phyloP scores from a whole-genome alignment of 176 grass and related monocot species.

The Thinopyrum elongatum region DNA sequence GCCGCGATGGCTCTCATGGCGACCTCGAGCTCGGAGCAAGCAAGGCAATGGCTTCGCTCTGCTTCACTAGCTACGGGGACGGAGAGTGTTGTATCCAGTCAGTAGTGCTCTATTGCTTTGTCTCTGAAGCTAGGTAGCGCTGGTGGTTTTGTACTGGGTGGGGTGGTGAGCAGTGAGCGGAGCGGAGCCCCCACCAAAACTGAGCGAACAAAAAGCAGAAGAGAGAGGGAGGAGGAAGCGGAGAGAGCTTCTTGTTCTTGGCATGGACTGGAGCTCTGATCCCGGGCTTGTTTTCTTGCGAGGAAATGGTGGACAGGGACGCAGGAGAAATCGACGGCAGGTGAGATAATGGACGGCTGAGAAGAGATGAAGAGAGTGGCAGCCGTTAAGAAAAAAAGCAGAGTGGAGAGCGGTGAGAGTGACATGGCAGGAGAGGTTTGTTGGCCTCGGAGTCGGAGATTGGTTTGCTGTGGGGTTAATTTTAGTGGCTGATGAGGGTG shows the following conservation, averaged over 20 bases:
- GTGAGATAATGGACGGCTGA: slow-evolving; percentile 13
- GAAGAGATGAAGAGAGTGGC: slow-evolving; percentile 12
- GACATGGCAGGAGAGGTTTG: slow-evolving; percentile 8
- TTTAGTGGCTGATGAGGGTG: not conserved
- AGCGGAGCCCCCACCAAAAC: slow-evolving; percentile 23
- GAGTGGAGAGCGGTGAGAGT: slow-evolving; percentile 8
- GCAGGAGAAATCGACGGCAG: slow-evolving; percentile 38
- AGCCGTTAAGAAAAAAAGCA: not conserved
- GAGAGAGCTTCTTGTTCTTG: not conserved
- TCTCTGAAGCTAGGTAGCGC: not conserved
- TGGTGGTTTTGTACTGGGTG: slow-evolving; percentile 40
- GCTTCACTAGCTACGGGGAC: not conserved
- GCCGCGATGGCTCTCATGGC: slow-evolving; percentile 82
- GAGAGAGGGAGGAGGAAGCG: not conserved
- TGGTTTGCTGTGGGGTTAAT: not conserved
- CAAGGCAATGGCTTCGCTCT: slow-evolving; percentile 1
- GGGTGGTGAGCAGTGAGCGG: slow-evolving; percentile 18
- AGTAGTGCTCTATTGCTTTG: not conserved
- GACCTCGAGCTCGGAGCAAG: not conserved
- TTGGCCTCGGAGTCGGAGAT: not conserved
- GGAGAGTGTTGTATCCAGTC: not conserved
- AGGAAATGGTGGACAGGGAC: slow-evolving; percentile 34
- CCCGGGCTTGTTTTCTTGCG: slow-evolving; percentile 11
- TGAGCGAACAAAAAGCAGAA: slow-evolving; percentile 32
- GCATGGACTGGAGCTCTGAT: slow-evolving; percentile 12